Evolutionary conservation across 2,329 filamentous ascomycete species (phyloP).

Genomic region (Eutypa lata): DNA sequence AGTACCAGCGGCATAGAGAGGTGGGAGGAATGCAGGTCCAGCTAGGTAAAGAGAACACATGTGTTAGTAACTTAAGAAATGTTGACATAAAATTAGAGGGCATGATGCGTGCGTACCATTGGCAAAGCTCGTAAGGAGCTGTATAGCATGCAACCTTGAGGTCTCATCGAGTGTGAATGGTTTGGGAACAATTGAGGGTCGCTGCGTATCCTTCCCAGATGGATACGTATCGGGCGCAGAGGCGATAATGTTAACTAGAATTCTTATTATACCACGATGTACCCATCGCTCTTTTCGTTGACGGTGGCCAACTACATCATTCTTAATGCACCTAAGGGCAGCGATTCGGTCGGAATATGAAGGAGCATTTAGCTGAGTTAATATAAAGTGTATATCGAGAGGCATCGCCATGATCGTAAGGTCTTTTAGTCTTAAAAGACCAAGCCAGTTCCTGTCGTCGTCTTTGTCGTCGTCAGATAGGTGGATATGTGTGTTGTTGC

Average conservation of each 20-base stretch:
- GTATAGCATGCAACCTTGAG: conserved; percentile 72
- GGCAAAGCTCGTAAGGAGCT: conserved; percentile 81
- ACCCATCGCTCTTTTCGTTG: conserved; percentile 83
- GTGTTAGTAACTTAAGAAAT: neutral
- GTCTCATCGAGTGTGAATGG: conserved; percentile 60
- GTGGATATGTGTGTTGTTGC: neutral
- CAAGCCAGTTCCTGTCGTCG: neutral
- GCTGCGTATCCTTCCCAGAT: conserved; percentile 38
- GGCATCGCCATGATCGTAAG: conserved; percentile 18
- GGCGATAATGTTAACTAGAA: conserved; percentile 47
- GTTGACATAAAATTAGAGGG: neutral
- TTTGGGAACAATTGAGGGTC: conserved; percentile 28
- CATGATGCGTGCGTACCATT: conserved; percentile 58
- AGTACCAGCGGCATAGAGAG: conserved; percentile 65
- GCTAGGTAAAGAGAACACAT: conserved; percentile 45
- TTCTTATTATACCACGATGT: conserved; percentile 63
- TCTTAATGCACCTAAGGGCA: conserved; percentile 74
- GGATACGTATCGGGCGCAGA: conserved; percentile 26
- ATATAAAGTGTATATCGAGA: conserved; percentile 20
- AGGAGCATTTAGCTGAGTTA: conserved; percentile 40
- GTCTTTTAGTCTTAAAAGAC: neutral
- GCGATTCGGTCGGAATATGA: conserved; percentile 49
- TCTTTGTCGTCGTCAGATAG: neutral
- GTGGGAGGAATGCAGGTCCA: conserved; percentile 73
- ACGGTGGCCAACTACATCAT: conserved; percentile 83